Percentiles rank a stretch among this genome's conserved stretches.
phyloP scores from a whole-genome alignment of 2,329 filamentous ascomycete species.

The Arthrobotrys pseudoclavata region DNA sequence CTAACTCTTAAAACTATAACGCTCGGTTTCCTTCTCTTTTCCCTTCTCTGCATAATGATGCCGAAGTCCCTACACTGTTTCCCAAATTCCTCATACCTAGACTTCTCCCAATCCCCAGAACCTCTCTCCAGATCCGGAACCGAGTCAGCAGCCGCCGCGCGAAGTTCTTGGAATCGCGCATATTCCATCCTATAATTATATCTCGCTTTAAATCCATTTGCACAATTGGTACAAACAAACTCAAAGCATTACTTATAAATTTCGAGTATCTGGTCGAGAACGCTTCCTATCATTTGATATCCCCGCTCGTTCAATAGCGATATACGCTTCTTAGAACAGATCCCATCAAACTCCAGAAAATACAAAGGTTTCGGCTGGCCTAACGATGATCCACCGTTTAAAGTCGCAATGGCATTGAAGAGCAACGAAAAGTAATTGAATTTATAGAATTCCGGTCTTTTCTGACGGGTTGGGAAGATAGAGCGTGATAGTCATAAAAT shows the following conservation, averaged over 20 bases:
- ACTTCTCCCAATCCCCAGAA: constrained; percentile 13
- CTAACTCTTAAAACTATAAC: constrained; percentile 11
- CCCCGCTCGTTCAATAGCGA: background rate
- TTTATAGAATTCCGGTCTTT: constrained; percentile 12
- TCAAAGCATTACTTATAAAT: constrained; percentile 22
- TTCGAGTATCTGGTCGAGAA: constrained; percentile 6
- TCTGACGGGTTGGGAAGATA: background rate
- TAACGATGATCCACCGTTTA: background rate
- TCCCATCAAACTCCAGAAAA: constrained; percentile 5
- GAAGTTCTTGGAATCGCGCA: background rate
- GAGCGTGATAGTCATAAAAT: constrained; percentile 4
- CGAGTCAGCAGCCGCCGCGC: background rate
- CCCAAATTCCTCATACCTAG: constrained; percentile 21
- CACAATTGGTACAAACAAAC: constrained; percentile 19
- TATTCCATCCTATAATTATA: background rate
- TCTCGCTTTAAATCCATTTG: constrained; percentile 12
- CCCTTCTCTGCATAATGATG: constrained; percentile 16
- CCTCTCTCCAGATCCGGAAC: background rate
- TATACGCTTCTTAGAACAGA: constrained; percentile 1
- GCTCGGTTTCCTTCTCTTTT: background rate
- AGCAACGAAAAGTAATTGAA: constrained; percentile 17
- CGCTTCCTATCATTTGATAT: background rate
- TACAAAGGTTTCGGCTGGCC: background rate
- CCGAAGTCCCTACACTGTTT: constrained; percentile 21
- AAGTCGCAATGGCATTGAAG: background rate